Percentiles rank a stretch among this genome's conserved stretches.
Evolutionary conservation across 23 red algal species (phyloP).

Genomic region (Gracilaria domingensis): DNA sequence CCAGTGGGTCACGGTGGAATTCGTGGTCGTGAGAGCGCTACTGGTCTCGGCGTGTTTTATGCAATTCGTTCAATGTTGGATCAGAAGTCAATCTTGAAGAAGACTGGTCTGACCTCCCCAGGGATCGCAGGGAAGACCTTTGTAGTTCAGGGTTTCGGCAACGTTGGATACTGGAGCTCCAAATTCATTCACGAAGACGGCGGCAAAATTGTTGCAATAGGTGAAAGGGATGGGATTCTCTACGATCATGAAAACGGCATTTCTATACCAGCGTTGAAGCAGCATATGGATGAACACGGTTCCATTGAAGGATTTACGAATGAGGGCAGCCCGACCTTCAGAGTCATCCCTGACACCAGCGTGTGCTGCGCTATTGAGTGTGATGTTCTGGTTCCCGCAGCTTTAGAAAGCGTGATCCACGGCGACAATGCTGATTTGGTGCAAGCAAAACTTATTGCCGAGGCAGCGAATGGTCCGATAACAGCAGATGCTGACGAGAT

Average conservation of each 20-base stretch:
- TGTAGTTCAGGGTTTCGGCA: constrained; percentile 93
- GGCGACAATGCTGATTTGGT: constrained; percentile 73
- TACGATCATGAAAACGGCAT: constrained; percentile 66
- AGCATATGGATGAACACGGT: constrained; percentile 43
- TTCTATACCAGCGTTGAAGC: constrained; percentile 58
- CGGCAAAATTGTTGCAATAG: constrained; percentile 83
- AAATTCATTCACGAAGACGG: constrained; percentile 76
- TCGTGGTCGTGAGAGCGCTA: constrained; percentile 94
- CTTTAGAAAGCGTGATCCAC: constrained; percentile 90
- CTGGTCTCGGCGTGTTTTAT: constrained; percentile 95
- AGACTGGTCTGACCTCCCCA: constrained; percentile 37
- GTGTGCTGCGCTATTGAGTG: constrained; percentile 60
- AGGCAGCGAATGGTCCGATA: constrained; percentile 96
- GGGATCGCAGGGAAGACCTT: constrained; percentile 76
- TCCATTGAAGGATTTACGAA: constrained; percentile 73
- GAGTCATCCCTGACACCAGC: constrained; percentile 48
- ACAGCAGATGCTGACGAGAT: constrained; percentile 89
- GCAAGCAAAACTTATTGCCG: constrained; percentile 82
- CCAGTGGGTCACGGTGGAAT: constrained; percentile 95
- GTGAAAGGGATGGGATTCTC: constrained; percentile 89
- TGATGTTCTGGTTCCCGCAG: constrained; percentile 94
- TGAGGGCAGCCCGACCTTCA: constrained; percentile 62
- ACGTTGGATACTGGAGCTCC: constrained; percentile 92
- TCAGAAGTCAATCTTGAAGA: constrained; percentile 44
- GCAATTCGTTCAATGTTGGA: constrained; percentile 85